Evolutionary conservation across 345 rosid species (phyloP), one percentile per base, ranked within the genome.

Genomic region (Ailanthus altissimus): DNA sequence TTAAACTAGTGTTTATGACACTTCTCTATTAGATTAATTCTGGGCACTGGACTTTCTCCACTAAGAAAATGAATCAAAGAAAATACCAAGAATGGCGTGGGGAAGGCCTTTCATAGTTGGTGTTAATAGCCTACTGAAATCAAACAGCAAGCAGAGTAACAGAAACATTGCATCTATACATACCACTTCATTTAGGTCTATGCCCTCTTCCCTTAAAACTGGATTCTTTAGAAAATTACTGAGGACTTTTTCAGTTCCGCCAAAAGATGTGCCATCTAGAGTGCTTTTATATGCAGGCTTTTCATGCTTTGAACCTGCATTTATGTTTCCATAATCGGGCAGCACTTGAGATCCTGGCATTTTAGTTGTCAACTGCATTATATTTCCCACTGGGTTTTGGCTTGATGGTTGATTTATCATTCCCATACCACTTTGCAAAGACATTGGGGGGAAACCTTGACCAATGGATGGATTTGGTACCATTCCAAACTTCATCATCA

Each of bases 231-330:
- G 86, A 79, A 93, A 93, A 83, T 81, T 87, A 76, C 74, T 87
- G 60, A 92, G 46, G 75, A 93, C 97, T 76, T 91, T 85, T 80
- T 96, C 99, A 38, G 99, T 93, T 84, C 84, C 90, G 70, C 89
- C 88, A 16, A 88, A 84, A 26, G 91, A 77, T 23, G 88, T 23
- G 4, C 88, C 88, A 32, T 1, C 80, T 61, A 75, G 65, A 74
- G 74, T 6, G 72, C 75, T 74, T 50, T 72, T 73, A 21, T 83
- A 73, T 7, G 80, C 57, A 28, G 75, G 13, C 16, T 77, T 81
- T 75, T 76, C 78, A 65, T 67, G 59, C 32, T 67, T 75, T 59
- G 91, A 77, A 74, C 74, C 74, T 50, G 66, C 43, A 50, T 76
- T 67, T 50, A n/a, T 26, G 74, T 64, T 81, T 76, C 81, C 88